phyloP scores from a whole-genome alignment of 75 land plant species.

The Selaginella moellendorffii region DNA sequence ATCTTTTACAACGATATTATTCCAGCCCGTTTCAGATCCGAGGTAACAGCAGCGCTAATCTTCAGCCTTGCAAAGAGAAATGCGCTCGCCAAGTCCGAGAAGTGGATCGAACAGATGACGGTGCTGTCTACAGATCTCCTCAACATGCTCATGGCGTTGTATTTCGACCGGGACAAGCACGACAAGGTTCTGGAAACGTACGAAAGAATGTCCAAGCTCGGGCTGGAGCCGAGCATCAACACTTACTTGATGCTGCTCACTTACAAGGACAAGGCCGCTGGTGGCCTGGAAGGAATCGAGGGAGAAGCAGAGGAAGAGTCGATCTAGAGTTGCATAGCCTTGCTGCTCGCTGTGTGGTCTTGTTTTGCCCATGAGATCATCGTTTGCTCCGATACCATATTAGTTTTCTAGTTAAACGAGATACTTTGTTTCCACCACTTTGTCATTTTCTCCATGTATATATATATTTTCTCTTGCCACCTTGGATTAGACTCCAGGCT shows the following conservation, averaged over 20 bases:
- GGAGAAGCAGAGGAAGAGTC: no score
- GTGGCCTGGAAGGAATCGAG: not conserved
- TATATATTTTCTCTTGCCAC: no score
- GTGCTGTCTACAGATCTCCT: not conserved
- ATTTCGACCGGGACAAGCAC: not conserved
- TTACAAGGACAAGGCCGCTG: not conserved
- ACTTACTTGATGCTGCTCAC: not conserved
- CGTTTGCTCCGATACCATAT: no score
- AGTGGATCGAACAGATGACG: not conserved
- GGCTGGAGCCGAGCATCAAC: not conserved
- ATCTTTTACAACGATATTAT: not conserved
- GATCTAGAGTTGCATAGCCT: no score
- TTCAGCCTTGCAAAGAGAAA: not conserved
- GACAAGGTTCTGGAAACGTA: not conserved
- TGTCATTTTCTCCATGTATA: no score
- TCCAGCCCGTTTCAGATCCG: not conserved
- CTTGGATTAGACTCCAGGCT: no score
- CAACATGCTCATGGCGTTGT: not conserved
- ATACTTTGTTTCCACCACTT: no score
- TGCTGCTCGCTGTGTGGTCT: no score
- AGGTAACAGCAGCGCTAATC: not conserved
- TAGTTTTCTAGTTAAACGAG: no score
- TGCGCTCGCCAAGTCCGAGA: not conserved
- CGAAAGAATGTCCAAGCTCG: not conserved
- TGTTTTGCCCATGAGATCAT: no score